Base-by-base conservation (phyloP, 352 stramenopile genomes). In the Globisporangium barbulae region DNA sequence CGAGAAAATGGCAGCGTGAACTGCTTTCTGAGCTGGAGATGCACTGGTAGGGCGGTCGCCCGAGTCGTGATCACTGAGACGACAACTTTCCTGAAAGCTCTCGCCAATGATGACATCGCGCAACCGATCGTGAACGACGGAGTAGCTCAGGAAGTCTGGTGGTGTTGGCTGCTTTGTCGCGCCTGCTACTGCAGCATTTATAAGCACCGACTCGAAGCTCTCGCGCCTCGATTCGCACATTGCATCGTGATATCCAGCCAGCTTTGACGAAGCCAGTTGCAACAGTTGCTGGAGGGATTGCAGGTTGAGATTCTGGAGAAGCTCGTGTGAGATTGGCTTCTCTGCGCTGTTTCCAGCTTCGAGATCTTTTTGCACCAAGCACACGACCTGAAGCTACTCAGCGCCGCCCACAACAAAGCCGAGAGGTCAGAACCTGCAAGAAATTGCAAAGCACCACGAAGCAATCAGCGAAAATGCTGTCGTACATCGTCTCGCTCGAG, bases 111-210 rank as follows among this genome's bases (percentile, higher is more conserved):
- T 64, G 33, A 69, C 62, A n/a, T 71, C 60, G 45, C 76, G 76
- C 33, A 86, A 52, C 49, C 67, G 76, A 53, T 88, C 79, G 22
- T 79, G 33, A 7, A 76, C 73, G 28, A 81, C 59, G 1, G 60
- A 75, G 56, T 78, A 82, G 56, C 67, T 68, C 10, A 75, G 37
- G n/a, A 79, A 77, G 2, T 5, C 30, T 22, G 37, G 41, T 3
- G 10, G 45, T n/a, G 31, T 17, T 21, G 57, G 13, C 39, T 65
- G 31, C 10, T 31, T 21, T 7, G 61, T 39, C 28, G 2, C 17
- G 28, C 30, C 53, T 53, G 45, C 15, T 33, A 1, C 31, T 37
- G 19, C 21, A 13, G 13, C 19, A n/a, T 4, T 13, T 7, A n/a
- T 33, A 35, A 35, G 52, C 9, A 37, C 30, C 33, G 48, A 55